Conservation (phyloP, 441 rosid species). For the Euphorbia celastroides region DNA sequence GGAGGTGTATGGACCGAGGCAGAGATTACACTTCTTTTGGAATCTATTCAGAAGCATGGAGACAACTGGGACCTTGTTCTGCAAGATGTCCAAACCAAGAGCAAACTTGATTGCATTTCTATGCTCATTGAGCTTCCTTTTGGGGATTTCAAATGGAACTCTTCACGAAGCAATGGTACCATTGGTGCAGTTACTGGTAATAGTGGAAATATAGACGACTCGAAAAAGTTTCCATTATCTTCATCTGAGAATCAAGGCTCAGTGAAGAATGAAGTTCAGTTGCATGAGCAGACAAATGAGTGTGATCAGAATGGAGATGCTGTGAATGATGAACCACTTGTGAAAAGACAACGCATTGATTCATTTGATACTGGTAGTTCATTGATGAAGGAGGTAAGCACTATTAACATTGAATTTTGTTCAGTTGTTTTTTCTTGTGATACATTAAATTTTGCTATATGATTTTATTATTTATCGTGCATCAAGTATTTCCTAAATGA, state of each 20-base stretch:
- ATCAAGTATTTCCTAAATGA: neutral
- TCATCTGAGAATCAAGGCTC: constrained; percentile 28
- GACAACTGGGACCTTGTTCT: constrained; percentile 92
- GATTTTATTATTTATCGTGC: neutral
- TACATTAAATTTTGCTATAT: neutral
- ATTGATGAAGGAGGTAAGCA: constrained; percentile 72
- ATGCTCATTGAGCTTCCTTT: constrained; percentile 88
- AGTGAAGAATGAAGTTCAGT: constrained; percentile 28
- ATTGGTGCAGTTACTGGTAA: constrained; percentile 21
- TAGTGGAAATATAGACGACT: constrained; percentile 19
- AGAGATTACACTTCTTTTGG: constrained; percentile 71
- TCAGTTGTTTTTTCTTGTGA: neutral
- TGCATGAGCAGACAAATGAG: constrained; percentile 25
- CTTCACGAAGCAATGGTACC: constrained; percentile 36
- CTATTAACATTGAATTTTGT: neutral
- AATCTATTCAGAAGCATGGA: constrained; percentile 71
- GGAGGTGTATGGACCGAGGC: constrained; percentile 73
- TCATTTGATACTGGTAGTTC: constrained; percentile 41
- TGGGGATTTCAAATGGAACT: constrained; percentile 56
- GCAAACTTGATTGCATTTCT: constrained; percentile 68
- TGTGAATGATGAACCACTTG: constrained; percentile 42
- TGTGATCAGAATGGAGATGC: constrained; percentile 39
- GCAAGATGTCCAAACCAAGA: constrained; percentile 63
- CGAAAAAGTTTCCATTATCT: constrained; percentile 26
- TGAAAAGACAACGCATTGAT: constrained; percentile 43